Evolutionary conservation across 345 rosid genomes (phyloP).

Genomic region (Pugionium dolabratum): DNA sequence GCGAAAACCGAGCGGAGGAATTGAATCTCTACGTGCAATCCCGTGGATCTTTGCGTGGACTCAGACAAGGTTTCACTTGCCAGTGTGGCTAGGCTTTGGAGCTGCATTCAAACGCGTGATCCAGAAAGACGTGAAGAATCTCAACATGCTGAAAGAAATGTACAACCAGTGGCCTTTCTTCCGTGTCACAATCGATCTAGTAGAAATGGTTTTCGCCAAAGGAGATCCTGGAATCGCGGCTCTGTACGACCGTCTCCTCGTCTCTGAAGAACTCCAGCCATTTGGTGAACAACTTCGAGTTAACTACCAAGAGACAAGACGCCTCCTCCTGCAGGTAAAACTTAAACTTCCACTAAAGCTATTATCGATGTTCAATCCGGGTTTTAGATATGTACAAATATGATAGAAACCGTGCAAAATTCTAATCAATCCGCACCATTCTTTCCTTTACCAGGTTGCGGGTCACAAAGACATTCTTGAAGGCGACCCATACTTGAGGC

Average conservation of each 20-base stretch:
- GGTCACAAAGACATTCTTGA: slow-evolving; percentile 89
- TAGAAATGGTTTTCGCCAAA: slow-evolving; percentile 98
- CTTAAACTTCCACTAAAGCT: slow-evolving; percentile 1
- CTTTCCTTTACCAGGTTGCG: slow-evolving; percentile 50
- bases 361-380: neutral
- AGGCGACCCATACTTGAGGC: slow-evolving; percentile 93
- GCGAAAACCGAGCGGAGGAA: slow-evolving; percentile 95
- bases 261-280: slow-evolving; percentile 66
- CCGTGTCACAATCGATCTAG: slow-evolving; percentile 84
- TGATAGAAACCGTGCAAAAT: neutral
- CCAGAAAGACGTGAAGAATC: slow-evolving; percentile 69
- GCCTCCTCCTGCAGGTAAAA: slow-evolving; percentile 81
- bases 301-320: slow-evolving; percentile 71
- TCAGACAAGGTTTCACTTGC: slow-evolving; percentile 93
- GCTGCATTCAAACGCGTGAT: slow-evolving; percentile 73
- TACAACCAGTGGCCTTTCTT: slow-evolving; percentile 97
- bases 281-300: slow-evolving; percentile 74
- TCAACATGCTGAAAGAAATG: slow-evolving; percentile 88
- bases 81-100: slow-evolving; percentile 96
- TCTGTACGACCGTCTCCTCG: slow-evolving; percentile 83
- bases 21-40: slow-evolving; percentile 95
- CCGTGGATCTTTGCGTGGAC: slow-evolving; percentile 99
- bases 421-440: neutral
- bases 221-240: slow-evolving; percentile 97
- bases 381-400: no score